phyloP scores from a whole-genome alignment of 495 filamentous ascomycete genomes.

The Annulohypoxylon maeteangense region DNA sequence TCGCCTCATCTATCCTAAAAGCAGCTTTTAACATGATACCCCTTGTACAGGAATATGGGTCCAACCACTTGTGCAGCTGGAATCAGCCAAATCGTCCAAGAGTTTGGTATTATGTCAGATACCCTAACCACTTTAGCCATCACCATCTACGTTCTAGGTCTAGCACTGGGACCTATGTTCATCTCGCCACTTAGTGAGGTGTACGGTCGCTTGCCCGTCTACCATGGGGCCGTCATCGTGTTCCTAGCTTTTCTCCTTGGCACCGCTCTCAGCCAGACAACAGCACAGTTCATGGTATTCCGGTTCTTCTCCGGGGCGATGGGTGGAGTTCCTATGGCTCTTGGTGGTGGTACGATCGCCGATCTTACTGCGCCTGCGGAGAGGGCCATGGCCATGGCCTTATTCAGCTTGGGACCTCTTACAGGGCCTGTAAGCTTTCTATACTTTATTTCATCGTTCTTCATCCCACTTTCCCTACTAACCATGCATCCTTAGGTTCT shows the following conservation, averaged over 20 bases:
- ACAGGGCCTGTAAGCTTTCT: neutral
- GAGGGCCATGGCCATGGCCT: neutral
- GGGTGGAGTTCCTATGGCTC: neutral
- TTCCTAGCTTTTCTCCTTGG: slow-evolving; percentile 58
- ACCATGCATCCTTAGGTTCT: slow-evolving; percentile 29
- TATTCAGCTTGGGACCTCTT: neutral
- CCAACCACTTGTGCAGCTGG: slow-evolving; percentile 46
- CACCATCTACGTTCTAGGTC: slow-evolving; percentile 60
- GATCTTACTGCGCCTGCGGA: neutral
- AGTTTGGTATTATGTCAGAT: slow-evolving; percentile 46
- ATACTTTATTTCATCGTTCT: slow-evolving; percentile 51
- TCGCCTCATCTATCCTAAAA: neutral
- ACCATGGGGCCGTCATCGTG: slow-evolving; percentile 61
- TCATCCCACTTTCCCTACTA: slow-evolving; percentile 6
- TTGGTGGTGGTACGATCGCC: neutral
- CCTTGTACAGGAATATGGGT: slow-evolving; percentile 5
- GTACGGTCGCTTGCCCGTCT: slow-evolving; percentile 67
- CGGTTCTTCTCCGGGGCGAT: slow-evolving; percentile 61
- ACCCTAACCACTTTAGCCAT: slow-evolving; percentile 44
- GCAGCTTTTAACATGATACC: slow-evolving; percentile 6
- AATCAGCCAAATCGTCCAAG: slow-evolving; percentile 47
- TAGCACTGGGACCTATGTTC: slow-evolving; percentile 63
- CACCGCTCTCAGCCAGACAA: slow-evolving; percentile 55
- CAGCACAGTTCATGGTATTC: slow-evolving; percentile 59
- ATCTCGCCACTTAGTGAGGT: slow-evolving; percentile 73